A percentile compares a stretch with the other conserved stretches of the same genome.
These are phyloP conservation scores for Phanerochaete carnosa DNA, from an alignment of 768 basidiomycete genomes.

Conservation along the genomic window DNA sequence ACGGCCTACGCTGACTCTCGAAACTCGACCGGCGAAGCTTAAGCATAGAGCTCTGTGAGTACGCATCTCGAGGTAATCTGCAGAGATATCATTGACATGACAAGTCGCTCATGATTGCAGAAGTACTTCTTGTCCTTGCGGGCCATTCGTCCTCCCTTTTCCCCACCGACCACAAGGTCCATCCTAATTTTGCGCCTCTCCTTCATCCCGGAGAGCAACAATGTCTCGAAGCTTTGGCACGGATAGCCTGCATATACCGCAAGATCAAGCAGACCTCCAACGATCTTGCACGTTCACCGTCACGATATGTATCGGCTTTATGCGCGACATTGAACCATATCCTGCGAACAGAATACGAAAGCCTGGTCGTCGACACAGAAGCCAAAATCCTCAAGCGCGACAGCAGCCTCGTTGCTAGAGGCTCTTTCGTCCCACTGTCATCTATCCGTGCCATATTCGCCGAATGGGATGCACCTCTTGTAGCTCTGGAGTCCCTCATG, in stretches of 20 bases:
- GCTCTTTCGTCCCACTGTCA: slow-evolving; percentile 83
- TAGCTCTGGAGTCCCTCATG: slow-evolving; percentile 63
- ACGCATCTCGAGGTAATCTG: neutral
- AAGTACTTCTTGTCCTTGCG: slow-evolving; percentile 80
- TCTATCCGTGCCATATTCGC: slow-evolving; percentile 80
- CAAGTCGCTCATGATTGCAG: slow-evolving; percentile 68
- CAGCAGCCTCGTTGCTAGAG: slow-evolving; percentile 69
- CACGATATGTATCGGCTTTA: slow-evolving; percentile 78
- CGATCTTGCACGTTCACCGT: slow-evolving; percentile 51
- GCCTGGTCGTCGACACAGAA: slow-evolving; percentile 76
- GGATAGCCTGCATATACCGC: slow-evolving; percentile 72
- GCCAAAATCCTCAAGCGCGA: slow-evolving; percentile 75
- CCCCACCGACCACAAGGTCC: slow-evolving; percentile 50
- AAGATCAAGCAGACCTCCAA: slow-evolving; percentile 60
- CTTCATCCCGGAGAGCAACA: slow-evolving; percentile 89
- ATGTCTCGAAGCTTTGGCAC: slow-evolving; percentile 75
- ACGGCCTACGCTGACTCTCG: neutral
- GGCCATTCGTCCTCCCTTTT: slow-evolving; percentile 89
- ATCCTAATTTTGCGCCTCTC: slow-evolving; percentile 63
- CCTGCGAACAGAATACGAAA: slow-evolving; percentile 77
- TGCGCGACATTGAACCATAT: slow-evolving; percentile 71
- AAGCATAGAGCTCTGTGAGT: neutral
- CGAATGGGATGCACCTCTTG: slow-evolving; percentile 85
- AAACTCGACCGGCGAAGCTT: neutral
- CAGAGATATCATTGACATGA: slow-evolving; percentile 8